Conservation (phyloP, 768 basidiomycete species). For the Russula lepida region DNA sequence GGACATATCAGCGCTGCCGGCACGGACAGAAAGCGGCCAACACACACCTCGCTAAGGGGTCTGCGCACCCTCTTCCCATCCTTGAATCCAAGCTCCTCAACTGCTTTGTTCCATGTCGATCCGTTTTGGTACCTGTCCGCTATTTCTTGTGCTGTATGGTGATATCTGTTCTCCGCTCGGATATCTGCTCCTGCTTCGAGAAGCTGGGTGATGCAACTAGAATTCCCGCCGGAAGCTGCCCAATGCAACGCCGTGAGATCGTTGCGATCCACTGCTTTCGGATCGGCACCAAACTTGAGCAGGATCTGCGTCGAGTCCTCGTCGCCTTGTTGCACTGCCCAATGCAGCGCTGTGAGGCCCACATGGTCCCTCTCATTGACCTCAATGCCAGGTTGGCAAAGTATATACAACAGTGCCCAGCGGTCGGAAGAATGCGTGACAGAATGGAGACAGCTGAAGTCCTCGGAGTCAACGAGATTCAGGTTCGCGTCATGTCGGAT, state of each 20-base stretch:
- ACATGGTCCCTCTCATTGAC: constrained; percentile 83
- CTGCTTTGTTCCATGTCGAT: constrained; percentile 76
- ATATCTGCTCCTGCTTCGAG: constrained; percentile 81
- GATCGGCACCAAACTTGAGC: constrained; percentile 75
- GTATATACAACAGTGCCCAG: constrained; percentile 84
- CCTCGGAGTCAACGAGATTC: constrained; percentile 80
- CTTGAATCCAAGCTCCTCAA: constrained; percentile 76
- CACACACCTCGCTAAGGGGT: constrained; percentile 60
- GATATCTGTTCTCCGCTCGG: constrained; percentile 66
- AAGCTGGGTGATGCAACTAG: constrained; percentile 70
- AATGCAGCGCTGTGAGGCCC: constrained; percentile 83
- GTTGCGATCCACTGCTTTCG: constrained; percentile 62
- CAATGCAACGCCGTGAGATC: constrained; percentile 88
- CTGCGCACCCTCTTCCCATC: constrained; percentile 56
- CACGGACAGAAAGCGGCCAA: too few relatives aligned
- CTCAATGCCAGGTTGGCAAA: constrained; percentile 76
- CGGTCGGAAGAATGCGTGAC: constrained; percentile 88
- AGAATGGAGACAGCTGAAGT: constrained; percentile 89
- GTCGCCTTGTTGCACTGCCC: constrained; percentile 97
- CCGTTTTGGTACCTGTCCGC: constrained; percentile 75
- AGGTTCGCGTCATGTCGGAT: constrained; percentile 87
- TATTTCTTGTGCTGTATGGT: constrained; percentile 86
- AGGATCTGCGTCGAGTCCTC: constrained; percentile 86
- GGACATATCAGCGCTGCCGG: not conserved
- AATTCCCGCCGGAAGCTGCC: constrained; percentile 85